phyloP scores from a whole-genome alignment of 257 asterid species.

The Primulina eburnea region DNA sequence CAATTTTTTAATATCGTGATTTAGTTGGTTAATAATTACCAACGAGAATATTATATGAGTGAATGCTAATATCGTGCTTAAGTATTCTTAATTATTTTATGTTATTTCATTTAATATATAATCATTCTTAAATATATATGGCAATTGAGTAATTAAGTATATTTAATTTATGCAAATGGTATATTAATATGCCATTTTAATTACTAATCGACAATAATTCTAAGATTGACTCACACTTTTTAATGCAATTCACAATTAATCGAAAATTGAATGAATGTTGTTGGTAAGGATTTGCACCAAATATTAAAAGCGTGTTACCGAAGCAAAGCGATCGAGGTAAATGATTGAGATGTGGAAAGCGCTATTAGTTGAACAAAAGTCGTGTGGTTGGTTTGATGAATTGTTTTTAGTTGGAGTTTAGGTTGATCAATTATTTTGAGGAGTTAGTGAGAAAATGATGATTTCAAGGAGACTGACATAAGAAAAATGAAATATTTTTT shows the following conservation, averaged over 20 bases:
- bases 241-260: neutral
- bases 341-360: neutral
- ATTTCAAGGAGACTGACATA: neutral
- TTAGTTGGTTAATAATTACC: no score
- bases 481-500: no score
- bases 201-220: no score
- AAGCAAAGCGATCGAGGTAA: neutral
- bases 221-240: neutral
- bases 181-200: neutral
- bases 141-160: neutral
- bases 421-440: conserved; percentile 15
- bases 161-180: neutral
- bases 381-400: neutral
- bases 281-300: neutral
- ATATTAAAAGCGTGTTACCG: conserved; percentile 4
- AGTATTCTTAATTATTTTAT: no score
- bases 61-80: no score
- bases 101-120: neutral
- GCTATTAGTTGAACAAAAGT: neutral
- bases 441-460: conserved; percentile 21
- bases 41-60: no score
- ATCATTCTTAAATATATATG: no score
- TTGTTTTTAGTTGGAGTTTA: neutral
- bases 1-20: no score
- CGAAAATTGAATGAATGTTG: no score